A percentile compares a stretch with the other conserved stretches of the same genome.
Evolutionary conservation across 2,329 filamentous ascomycete genomes (phyloP).

Genomic region (Epicoccum sorghinum): DNA sequence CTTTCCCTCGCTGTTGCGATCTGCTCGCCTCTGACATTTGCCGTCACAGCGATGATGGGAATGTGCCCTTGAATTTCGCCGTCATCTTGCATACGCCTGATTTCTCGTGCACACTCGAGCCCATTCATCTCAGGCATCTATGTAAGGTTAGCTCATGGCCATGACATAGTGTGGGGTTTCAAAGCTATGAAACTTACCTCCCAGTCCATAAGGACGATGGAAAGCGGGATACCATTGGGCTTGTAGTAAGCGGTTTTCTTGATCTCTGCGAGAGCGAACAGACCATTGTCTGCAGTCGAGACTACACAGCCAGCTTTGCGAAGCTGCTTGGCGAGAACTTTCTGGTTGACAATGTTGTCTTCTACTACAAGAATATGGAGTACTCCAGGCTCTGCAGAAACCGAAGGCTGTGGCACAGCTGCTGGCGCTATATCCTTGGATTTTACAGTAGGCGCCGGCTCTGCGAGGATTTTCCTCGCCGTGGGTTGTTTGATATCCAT

Average conservation of each 20-base stretch:
- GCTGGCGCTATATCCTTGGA: background rate
- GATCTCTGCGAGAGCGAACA: conserved; percentile 37
- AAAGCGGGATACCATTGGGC: conserved; percentile 26
- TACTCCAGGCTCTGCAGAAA: background rate
- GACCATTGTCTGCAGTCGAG: conserved; percentile 41
- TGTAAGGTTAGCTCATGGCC: background rate
- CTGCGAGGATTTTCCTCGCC: conserved; percentile 2
- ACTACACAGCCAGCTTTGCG: conserved; percentile 37
- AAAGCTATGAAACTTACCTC: conserved; percentile 19
- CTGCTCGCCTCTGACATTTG: conserved; percentile 45
- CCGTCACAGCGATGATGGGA: conserved; percentile 46
- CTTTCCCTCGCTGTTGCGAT: conserved; percentile 35
- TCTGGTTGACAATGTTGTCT: conserved; percentile 48
- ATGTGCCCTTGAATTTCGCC: conserved; percentile 34
- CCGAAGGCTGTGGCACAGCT: background rate
- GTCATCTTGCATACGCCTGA: conserved; percentile 37
- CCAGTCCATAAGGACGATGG: conserved; percentile 45
- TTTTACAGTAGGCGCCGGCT: background rate
- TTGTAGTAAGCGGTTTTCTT: conserved; percentile 23
- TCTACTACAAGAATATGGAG: conserved; percentile 44
- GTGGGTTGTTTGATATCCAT: conserved; percentile 1
- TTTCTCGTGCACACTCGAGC: conserved; percentile 39
- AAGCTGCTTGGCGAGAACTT: conserved; percentile 42
- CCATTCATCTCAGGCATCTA: conserved; percentile 49
- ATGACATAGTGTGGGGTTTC: background rate